Percentiles rank a stretch among this genome's conserved stretches.
phyloP scores from a whole-genome alignment of 73 alveolate species.

The Loxodes magnus region DNA sequence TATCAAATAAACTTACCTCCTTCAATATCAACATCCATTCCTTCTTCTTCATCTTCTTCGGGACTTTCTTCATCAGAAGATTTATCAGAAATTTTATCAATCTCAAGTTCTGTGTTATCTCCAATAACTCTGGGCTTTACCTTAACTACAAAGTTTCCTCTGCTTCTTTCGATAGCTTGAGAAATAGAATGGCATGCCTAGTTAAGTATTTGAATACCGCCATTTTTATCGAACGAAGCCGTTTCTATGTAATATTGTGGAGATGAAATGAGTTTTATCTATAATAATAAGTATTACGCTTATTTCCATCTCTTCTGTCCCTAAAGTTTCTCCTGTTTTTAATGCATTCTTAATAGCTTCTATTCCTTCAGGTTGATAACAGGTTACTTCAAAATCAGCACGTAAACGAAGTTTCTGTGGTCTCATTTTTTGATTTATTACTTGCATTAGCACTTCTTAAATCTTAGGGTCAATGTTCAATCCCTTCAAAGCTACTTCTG shows the following conservation, averaged over 20 bases:
- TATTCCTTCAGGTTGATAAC: conserved; percentile 72
- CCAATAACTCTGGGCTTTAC: conserved; percentile 59
- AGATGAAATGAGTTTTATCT: conserved; percentile 61
- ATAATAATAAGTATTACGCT: conserved; percentile 19
- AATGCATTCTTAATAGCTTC: conserved; percentile 72
- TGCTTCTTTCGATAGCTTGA: conserved; percentile 36
- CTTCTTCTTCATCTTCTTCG: conserved; percentile 59
- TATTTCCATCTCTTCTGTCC: conserved; percentile 27
- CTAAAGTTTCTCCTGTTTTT: conserved; percentile 35
- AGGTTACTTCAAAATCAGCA: conserved; percentile 63
- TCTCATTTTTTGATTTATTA: conserved; percentile 45
- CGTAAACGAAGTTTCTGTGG: conserved; percentile 61
- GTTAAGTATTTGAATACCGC: conserved; percentile 47
- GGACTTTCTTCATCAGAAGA: conserved; percentile 15
- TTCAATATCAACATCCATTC: conserved; percentile 54
- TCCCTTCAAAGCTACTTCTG: conserved; percentile 42
- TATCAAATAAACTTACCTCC: conserved; percentile 17
- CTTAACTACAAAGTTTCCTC: conserved; percentile 53
- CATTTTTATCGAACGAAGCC: conserved; percentile 55
- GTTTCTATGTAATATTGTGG: conserved; percentile 62
- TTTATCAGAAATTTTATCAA: conserved; percentile 19
- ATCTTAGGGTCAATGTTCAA: conserved; percentile 41
- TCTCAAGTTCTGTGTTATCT: conserved; percentile 40
- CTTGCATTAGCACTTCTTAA: conserved; percentile 36
- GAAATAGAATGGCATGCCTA: conserved; percentile 47